Percentiles rank a stretch among this genome's conserved stretches.
These are phyloP conservation scores for Aeschynomene evenia DNA, from an alignment of 306 rosid species.

Conservation along the genomic window DNA sequence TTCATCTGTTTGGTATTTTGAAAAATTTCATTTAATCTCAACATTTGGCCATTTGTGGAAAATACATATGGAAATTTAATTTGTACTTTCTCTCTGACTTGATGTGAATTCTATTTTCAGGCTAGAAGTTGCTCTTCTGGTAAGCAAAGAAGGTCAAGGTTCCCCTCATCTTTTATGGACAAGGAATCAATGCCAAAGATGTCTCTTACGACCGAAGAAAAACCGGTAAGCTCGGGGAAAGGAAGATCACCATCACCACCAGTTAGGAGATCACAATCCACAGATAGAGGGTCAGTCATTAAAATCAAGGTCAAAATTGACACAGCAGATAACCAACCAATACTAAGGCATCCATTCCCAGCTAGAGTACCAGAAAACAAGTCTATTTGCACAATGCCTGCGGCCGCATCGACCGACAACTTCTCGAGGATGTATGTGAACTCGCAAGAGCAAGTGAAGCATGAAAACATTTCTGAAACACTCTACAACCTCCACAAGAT, in stretches of 20 bases:
- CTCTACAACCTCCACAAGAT: slow-evolving; percentile 53
- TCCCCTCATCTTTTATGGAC: slow-evolving; percentile 67
- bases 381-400: slow-evolving; percentile 46
- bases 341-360: slow-evolving; percentile 64
- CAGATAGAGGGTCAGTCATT: slow-evolving; percentile 75
- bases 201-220: slow-evolving; percentile 64
- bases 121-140: slow-evolving; percentile 95
- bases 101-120: slow-evolving; percentile 44
- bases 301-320: slow-evolving; percentile 63
- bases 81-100: slow-evolving; percentile 9
- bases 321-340: slow-evolving; percentile 63
- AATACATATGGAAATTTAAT: not conserved
- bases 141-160: slow-evolving; percentile 85
- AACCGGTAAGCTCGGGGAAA: slow-evolving; percentile 49
- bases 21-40: too few relatives aligned
- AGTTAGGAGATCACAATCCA: slow-evolving; percentile 77
- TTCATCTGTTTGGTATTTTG: too few relatives aligned
- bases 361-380: slow-evolving; percentile 66
- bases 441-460: slow-evolving; percentile 51
- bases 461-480: slow-evolving; percentile 53
- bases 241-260: slow-evolving; percentile 94
- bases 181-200: slow-evolving; percentile 62
- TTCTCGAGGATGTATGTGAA: slow-evolving; percentile 38
- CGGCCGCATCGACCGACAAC: slow-evolving; percentile 34
- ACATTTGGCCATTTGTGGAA: too few relatives aligned